Percentiles rank a stretch among this genome's conserved stretches.
Conservation (phyloP, 441 rosid genomes). For the Erodium trifolium region DNA sequence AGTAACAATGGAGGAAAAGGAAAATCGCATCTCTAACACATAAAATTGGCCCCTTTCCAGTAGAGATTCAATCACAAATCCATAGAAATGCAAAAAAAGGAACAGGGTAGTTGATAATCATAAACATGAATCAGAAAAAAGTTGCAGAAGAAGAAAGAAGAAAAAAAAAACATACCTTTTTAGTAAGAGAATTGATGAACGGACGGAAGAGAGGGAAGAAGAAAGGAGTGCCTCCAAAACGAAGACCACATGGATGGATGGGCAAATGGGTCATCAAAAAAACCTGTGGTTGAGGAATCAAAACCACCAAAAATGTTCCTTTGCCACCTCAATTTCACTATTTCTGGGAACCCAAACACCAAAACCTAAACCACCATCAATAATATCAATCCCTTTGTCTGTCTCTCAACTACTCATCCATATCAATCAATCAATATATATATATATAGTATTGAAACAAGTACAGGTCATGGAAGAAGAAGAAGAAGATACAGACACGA, state of each 20-base stretch:
- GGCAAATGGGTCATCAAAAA: neutral
- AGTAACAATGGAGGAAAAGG: no score
- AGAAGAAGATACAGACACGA: neutral
- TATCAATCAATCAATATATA: neutral
- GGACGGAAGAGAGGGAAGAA: no score
- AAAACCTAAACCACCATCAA: neutral
- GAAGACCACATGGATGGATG: neutral
- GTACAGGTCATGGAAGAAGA: neutral
- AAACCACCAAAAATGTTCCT: neutral
- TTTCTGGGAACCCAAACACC: neutral
- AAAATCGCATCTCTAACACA: neutral
- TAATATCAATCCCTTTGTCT: no score
- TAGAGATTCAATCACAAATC: neutral
- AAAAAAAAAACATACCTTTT: neutral
- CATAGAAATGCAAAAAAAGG: neutral
- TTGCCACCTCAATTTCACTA: no score
- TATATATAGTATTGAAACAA: neutral
- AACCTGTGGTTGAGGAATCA: no score
- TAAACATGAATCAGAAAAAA: neutral
- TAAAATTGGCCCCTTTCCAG: neutral
- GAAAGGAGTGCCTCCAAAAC: neutral
- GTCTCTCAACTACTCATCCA: neutral
- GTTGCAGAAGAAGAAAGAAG: neutral
- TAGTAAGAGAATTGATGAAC: neutral
- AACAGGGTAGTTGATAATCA: neutral